Base-by-base conservation (phyloP, 768 basidiomycete species). In the Tylopilus rubrobrunneus region DNA sequence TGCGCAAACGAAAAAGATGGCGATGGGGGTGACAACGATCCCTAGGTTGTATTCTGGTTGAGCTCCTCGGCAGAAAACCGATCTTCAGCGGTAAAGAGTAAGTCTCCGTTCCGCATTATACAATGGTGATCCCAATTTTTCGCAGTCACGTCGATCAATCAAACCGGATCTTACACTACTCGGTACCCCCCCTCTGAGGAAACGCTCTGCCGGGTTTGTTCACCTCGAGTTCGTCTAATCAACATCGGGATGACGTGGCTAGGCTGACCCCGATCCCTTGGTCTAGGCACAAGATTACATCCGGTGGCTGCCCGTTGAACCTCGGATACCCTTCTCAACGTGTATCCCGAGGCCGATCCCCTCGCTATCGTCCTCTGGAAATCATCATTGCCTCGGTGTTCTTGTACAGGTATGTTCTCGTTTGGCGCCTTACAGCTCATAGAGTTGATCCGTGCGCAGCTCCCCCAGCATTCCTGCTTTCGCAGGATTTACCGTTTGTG, bases 121-220 rank as follows among this genome's bases (percentile, higher is more conserved):
- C 41, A 25, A 9, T 28, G 11, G 41, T 52, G 43, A 55, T 40
- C 21, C 50, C 45, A 34, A 56, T 19, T 56, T 34, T 51, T 15
- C 51, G 9, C 63, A 92, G 91, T 68, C 98, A 99, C 68, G 96
- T 99, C 51, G 97, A 99, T 69, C 97, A 99, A 70, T 79, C 98
- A 48, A 98, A 98, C 68, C 93, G 97, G 72, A 98, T 99, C 65
- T 78, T 99, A 36, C 95, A 98, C 71, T 92, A 95, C 84, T 98
- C n/a, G 97, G 97, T 25, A 98, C 97, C 1, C 97, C 96, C 1
- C n/a, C n/a, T 90, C 91, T 19, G 97, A 99, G 68, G 92, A 96
- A 56, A 97, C 97, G 0, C 83, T 99, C 11, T 85, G 95, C 43
- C 86, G 97, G 46, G 94, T 99, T 48, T 97, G 97, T 23, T 93